Evolutionary conservation across 1,284 basidiomycete genomes (phyloP).

Genomic region (Austroboletus rostrupii): DNA sequence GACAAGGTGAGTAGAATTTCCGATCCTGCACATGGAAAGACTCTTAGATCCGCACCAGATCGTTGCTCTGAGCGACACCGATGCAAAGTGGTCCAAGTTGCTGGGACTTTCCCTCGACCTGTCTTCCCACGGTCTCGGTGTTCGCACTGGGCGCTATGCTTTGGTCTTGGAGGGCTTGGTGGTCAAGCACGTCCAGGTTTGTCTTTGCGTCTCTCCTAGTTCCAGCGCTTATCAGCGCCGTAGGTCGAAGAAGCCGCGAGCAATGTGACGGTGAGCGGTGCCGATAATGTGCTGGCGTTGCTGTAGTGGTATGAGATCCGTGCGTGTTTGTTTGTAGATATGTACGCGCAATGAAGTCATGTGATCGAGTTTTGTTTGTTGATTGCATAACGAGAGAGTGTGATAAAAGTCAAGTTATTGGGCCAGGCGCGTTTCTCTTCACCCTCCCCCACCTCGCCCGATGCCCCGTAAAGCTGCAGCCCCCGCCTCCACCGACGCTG

Average conservation of each 20-base stretch:
- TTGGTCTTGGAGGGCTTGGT: constrained; percentile 69
- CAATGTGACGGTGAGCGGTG: constrained; percentile 61
- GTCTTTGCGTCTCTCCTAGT: constrained; percentile 15
- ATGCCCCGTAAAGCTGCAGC: constrained; percentile 71
- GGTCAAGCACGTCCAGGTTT: constrained; percentile 58
- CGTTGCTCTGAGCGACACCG: constrained; percentile 61
- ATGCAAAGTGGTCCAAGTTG: constrained; percentile 60
- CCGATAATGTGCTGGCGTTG: constrained; percentile 58
- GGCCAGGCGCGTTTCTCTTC: constrained; percentile 28
- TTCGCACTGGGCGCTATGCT: constrained; percentile 68
- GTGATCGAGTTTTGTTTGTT: constrained; percentile 35
- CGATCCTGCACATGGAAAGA: neutral
- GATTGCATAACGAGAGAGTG: constrained; percentile 17
- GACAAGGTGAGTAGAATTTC: constrained; percentile 51
- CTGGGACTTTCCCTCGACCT: constrained; percentile 66
- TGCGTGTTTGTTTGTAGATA: constrained; percentile 25
- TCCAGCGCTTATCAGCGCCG: constrained; percentile 1
- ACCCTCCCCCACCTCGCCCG: constrained; percentile 2
- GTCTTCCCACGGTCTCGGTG: constrained; percentile 50
- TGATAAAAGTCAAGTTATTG: constrained; percentile 34
- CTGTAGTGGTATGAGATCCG: constrained; percentile 34
- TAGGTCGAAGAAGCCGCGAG: constrained; percentile 46
- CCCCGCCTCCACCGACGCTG: constrained; percentile 31
- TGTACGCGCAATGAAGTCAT: constrained; percentile 28
- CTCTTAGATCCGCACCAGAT: constrained; percentile 38